Conservation (phyloP, 345 rosid species). For the Brassica juncea region DNA sequence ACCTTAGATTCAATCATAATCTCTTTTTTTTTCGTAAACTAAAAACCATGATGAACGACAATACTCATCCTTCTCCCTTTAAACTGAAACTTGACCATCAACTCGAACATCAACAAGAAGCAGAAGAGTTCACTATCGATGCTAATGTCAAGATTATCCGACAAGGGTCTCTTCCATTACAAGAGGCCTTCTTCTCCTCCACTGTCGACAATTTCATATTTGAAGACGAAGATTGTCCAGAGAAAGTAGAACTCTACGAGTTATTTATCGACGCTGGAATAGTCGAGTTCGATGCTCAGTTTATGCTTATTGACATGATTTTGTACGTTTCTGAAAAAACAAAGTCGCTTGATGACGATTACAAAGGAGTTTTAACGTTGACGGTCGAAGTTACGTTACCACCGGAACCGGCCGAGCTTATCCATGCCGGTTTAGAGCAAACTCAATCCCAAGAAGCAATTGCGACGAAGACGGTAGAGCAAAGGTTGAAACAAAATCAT, state of each 20-base stretch:
- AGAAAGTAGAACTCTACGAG: constrained; percentile 24
- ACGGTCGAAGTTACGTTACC: constrained; percentile 10
- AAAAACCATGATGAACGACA: constrained; percentile 3
- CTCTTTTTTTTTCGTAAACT: not conserved
- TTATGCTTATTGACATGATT: constrained; percentile 3
- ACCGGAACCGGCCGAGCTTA: not conserved
- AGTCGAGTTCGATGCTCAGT: not conserved
- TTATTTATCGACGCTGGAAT: constrained; percentile 11
- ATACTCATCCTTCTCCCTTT: not conserved
- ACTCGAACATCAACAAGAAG: constrained; percentile 6
- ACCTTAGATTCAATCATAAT: not conserved
- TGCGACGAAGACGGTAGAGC: not conserved
- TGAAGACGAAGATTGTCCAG: constrained; percentile 23
- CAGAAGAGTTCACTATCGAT: not conserved
- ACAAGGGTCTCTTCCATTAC: not conserved
- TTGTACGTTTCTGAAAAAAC: not conserved
- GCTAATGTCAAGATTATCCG: constrained; percentile 5
- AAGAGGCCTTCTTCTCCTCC: constrained; percentile 5
- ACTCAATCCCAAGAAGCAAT: not conserved
- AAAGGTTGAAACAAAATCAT: not conserved
- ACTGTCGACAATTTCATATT: constrained; percentile 11
- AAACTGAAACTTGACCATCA: constrained; percentile 5
- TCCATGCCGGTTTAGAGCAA: constrained; percentile 4
- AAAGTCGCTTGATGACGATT: not conserved
- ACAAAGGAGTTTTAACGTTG: constrained; percentile 32